Evolutionary conservation across 371 early-diverging fungal genomes (phyloP).

Genomic region (Furculomyces boomerangus): DNA sequence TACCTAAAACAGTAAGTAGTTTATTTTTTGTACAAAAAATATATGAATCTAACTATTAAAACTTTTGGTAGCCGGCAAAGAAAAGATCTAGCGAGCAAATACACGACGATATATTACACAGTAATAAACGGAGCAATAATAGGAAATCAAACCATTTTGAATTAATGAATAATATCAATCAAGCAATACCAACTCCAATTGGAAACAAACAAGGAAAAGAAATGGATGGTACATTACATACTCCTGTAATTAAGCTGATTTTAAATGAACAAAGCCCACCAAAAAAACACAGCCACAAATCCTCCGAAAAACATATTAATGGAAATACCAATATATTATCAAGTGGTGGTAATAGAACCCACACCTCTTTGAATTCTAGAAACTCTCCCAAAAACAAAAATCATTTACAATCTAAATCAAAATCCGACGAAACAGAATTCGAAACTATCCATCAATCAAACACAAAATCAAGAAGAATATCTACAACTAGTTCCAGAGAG

Average conservation of each 20-base stretch:
- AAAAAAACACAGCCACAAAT: neutral
- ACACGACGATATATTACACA: no score
- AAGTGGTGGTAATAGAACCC: neutral
- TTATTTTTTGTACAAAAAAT: neutral
- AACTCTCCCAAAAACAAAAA: no score
- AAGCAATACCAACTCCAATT: neutral
- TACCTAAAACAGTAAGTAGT: neutral
- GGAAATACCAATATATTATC: neutral
- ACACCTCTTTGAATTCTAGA: neutral
- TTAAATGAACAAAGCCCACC: neutral
- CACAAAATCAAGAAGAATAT: neutral
- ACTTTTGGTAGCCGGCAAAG: neutral
- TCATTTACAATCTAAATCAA: no score
- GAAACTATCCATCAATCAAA: neutral
- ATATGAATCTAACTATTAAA: neutral
- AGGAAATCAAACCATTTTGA: neutral
- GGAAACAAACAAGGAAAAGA: neutral
- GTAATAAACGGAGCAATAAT: no score
- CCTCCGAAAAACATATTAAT: neutral
- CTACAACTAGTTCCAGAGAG: neutral
- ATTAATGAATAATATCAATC: neutral
- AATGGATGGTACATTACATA: neutral
- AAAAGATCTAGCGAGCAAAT: neutral
- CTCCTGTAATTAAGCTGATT: neutral
- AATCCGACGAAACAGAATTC: no score